A percentile compares a stretch with the other conserved stretches of the same genome.
phyloP scores from a whole-genome alignment of 352 stramenopile species.

The Pythium periplocum region DNA sequence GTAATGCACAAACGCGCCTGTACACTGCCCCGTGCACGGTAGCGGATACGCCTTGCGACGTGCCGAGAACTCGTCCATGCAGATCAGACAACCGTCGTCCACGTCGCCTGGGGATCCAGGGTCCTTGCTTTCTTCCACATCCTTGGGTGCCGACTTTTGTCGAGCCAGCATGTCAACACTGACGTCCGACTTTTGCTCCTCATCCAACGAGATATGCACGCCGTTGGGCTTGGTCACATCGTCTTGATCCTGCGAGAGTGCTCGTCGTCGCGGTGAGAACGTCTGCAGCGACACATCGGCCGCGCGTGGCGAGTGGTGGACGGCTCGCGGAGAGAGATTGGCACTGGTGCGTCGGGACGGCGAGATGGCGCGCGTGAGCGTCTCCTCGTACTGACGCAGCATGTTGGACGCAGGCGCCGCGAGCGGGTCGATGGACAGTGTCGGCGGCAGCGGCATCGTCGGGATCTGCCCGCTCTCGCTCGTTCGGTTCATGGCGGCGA shows the following conservation, averaged over 20 bases:
- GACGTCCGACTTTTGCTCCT: conserved; percentile 27
- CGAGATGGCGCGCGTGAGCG: conserved; percentile 33
- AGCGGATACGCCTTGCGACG: conserved; percentile 81
- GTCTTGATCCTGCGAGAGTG: conserved; percentile 13
- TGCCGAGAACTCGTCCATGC: conserved; percentile 87
- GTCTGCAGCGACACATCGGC: conserved; percentile 39
- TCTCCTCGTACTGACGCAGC: conserved; percentile 47
- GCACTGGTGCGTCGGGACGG: conserved; percentile 11
- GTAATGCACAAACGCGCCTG: conserved; percentile 79
- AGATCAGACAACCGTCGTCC: conserved; percentile 71
- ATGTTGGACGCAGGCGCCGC: conserved; percentile 16
- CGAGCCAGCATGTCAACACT: background rate
- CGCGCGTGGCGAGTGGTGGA: conserved; percentile 53
- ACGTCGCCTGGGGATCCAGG: conserved; percentile 16
- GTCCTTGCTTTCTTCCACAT: conserved; percentile 17
- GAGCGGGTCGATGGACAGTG: conserved; percentile 3
- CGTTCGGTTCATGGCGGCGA: background rate
- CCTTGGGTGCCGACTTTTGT: conserved; percentile 11
- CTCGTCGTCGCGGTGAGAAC: conserved; percentile 58
- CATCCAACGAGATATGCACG: conserved; percentile 21
- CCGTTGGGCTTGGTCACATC: conserved; percentile 6
- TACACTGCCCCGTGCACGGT: conserved; percentile 72
- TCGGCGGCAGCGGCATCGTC: conserved; percentile 16
- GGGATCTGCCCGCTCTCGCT: conserved; percentile 10
- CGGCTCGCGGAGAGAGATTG: conserved; percentile 36